These are phyloP conservation scores for Mucor lusitanicus DNA, from an alignment of 371 early-diverging fungal genomes.

Conservation along the genomic window DNA sequence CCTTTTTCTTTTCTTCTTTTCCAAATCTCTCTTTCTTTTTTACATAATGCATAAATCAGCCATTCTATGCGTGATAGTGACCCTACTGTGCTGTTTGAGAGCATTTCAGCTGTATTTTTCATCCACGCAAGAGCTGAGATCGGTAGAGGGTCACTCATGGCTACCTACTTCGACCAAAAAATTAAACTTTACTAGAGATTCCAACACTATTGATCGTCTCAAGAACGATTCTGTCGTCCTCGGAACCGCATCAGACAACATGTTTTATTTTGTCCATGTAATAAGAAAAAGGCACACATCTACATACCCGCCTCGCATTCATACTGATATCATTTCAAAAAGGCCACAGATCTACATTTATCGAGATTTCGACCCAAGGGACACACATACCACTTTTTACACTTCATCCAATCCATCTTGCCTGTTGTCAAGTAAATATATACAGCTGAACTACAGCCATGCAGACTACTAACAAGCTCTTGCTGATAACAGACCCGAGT, in stretches of 20 bases:
- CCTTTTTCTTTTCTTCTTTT: not conserved
- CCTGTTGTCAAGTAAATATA: constrained; percentile 55
- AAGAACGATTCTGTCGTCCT: constrained; percentile 24
- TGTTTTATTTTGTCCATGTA: constrained; percentile 70
- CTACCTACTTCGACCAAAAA: constrained; percentile 6
- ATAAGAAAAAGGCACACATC: not conserved
- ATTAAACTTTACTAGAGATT: constrained; percentile 1
- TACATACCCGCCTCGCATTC: no score
- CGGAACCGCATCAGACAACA: constrained; percentile 47
- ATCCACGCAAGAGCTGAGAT: constrained; percentile 30
- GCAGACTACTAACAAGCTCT: not conserved
- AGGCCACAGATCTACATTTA: constrained; percentile 88
- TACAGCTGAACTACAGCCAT: not conserved
- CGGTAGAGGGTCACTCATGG: constrained; percentile 11
- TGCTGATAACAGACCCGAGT: constrained; percentile 48
- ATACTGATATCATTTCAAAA: constrained; percentile 2
- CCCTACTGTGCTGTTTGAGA: constrained; percentile 25
- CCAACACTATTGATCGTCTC: constrained; percentile 6
- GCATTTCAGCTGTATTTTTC: constrained; percentile 30
- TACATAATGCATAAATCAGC: constrained; percentile 7
- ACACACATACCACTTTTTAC: constrained; percentile 72
- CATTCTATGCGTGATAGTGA: constrained; percentile 11
- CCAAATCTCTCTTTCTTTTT: not conserved
- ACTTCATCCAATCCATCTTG: constrained; percentile 73
- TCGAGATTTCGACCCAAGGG: constrained; percentile 68